phyloP scores from a whole-genome alignment of 2,329 filamentous ascomycete species.

The Canariomyces notabilis region DNA sequence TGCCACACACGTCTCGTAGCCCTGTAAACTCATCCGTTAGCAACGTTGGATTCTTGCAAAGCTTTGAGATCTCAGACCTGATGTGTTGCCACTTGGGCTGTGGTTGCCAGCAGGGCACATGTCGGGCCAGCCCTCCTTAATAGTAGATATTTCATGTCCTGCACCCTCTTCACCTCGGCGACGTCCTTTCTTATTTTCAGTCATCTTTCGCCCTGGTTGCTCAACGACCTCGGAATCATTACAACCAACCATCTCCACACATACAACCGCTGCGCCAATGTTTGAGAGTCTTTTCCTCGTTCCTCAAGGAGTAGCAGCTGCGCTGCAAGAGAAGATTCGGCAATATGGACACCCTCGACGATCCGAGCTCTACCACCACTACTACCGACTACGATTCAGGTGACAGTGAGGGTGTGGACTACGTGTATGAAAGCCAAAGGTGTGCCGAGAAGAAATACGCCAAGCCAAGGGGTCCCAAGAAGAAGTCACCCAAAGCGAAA shows the following conservation, averaged over 20 bases:
- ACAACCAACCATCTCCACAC: neutral
- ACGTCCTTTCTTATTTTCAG: neutral
- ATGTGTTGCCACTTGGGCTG: neutral
- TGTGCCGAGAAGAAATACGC: neutral
- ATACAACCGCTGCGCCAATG: constrained; percentile 12
- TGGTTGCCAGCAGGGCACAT: neutral
- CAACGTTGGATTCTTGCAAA: neutral
- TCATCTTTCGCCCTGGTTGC: no score
- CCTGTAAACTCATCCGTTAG: neutral
- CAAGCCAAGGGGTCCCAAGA: constrained; percentile 14
- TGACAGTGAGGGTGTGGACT: constrained; percentile 21
- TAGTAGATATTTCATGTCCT: neutral
- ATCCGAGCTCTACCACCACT: constrained; percentile 15
- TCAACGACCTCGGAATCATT: neutral
- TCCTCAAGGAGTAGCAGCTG: constrained; percentile 16
- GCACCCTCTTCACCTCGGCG: neutral
- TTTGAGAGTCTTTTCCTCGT: constrained; percentile 16
- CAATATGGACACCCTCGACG: constrained; percentile 20
- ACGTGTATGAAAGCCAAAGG: constrained; percentile 18
- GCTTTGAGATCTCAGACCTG: neutral
- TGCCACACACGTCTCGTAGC: neutral
- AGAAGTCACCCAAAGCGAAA: constrained; percentile 15
- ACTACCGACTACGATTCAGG: constrained; percentile 27
- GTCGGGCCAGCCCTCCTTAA: neutral
- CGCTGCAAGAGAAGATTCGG: constrained; percentile 17